Evolutionary conservation across 2,329 filamentous ascomycete species (phyloP), one percentile per base, ranked within the genome.

Genomic region (Fusarium ramigenum): DNA sequence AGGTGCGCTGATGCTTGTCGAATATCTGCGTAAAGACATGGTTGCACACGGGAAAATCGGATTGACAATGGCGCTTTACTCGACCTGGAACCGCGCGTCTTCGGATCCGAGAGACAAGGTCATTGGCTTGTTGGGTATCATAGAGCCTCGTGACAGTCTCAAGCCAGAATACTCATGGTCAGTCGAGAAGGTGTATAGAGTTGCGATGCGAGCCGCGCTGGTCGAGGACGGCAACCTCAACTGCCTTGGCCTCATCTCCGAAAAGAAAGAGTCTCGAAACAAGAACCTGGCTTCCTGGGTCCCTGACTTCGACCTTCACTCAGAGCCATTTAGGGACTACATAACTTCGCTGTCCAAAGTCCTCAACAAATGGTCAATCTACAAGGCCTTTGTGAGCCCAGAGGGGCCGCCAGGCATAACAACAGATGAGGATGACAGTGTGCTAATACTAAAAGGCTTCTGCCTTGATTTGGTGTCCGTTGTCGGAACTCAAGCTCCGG

Each of bases 161-260:
- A 21, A 47, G 25, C 60, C 63, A 9, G 60, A 66, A 21, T 64
- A 66, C 32, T 64, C 60, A 9, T 66, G 60, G 60, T n/a, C 60
- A 8, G 63, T 66, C 6, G 63, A 66, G 25, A 66, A 63, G 25
- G 43, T 66, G 4, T 66, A 64, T 9, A 18, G 63, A 30, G 63
- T 43, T 2, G 60, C 63, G 4, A 66, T 66, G 63, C 25, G 63
- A 11, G 42, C 50, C 4, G 42, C 63, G 3, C 43, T 66, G 16
- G 9, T 64, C 5, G 60, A 64, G 6, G 63, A 64, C n/a, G 23
- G 37, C 5, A 46, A 40, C 39, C 63, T 64, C 21, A 21, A 32
- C 16, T 64, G 63, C 12, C 49, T 66, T 43, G 63, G 63, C 6
- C n/a, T 66, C 2, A 66, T 66, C 9, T 64, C 63, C 2, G 63